phyloP scores from a whole-genome alignment of 108 stramenopile species.

The Pseudonitzschia delicatissima region DNA sequence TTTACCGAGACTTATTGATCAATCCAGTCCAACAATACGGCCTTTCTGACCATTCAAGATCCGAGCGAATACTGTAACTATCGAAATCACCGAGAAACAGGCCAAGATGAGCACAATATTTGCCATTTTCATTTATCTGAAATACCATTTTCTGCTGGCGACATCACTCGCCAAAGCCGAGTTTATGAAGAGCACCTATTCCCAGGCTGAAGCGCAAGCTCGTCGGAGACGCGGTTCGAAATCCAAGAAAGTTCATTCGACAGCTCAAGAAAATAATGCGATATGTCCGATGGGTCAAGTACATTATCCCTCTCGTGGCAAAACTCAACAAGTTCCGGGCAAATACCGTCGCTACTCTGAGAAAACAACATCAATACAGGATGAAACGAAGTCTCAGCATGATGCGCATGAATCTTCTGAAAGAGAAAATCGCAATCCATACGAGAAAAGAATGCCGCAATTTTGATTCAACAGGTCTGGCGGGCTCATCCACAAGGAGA shows the following conservation, averaged over 20 bases:
- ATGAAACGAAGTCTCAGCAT: not conserved
- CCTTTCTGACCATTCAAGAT: conserved; percentile 6
- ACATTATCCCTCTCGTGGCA: conserved; percentile 60
- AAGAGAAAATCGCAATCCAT: conserved; percentile 23
- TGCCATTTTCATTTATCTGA: conserved; percentile 25
- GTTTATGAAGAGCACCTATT: not conserved
- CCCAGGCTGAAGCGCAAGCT: conserved; percentile 4
- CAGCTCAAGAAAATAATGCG: conserved; percentile 6
- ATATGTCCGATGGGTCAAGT: conserved; percentile 59
- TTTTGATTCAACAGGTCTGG: conserved; percentile 50
- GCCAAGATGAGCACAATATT: conserved; percentile 31
- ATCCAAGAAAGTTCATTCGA: conserved; percentile 28
- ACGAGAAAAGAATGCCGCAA: conserved; percentile 41
- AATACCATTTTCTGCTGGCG: not conserved
- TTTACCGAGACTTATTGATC: conserved; percentile 3
- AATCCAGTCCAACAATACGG: conserved; percentile 11
- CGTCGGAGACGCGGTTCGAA: conserved; percentile 18
- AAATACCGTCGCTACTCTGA: conserved; percentile 44
- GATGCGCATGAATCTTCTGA: conserved; percentile 28
- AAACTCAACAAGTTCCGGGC: conserved; percentile 62
- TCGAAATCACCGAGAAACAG: conserved; percentile 7
- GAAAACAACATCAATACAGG: conserved; percentile 46
- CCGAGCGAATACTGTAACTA: conserved; percentile 2
- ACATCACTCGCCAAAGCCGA: conserved; percentile 14
- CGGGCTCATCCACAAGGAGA: conserved; percentile 41